These are phyloP conservation scores for Clitoria ternatea DNA, from an alignment of 306 rosid genomes.

Conservation along the genomic window DNA sequence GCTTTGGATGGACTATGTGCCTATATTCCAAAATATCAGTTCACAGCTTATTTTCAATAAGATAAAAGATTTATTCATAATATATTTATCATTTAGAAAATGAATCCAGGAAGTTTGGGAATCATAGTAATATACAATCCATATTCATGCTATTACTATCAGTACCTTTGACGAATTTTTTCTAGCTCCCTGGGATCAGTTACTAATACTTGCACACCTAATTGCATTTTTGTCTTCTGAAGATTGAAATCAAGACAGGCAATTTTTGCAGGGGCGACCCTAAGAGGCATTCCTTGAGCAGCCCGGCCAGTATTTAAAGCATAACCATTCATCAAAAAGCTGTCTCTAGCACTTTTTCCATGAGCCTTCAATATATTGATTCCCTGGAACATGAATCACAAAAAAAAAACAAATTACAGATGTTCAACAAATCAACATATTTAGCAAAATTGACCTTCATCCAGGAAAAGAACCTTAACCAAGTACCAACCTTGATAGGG, in stretches of 20 bases:
- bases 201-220: constrained; percentile 94
- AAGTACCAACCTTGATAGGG: constrained; percentile 84
- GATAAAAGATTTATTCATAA: neutral
- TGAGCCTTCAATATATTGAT: constrained; percentile 95
- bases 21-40: neutral
- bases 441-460: constrained; percentile 7
- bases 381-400: constrained; percentile 43
- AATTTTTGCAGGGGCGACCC: constrained; percentile 89
- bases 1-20: neutral
- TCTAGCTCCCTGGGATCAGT: constrained; percentile 93
- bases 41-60: constrained; percentile 6
- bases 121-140: neutral
- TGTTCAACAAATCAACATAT: constrained; percentile 21
- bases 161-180: constrained; percentile 91
- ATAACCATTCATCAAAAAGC: constrained; percentile 91
- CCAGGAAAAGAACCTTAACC: neutral
- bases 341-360: constrained; percentile 91
- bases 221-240: constrained; percentile 98
- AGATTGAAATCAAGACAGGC: constrained; percentile 98
- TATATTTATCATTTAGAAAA: neutral
- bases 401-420: neutral
- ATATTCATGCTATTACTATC: neutral
- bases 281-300: constrained; percentile 97
- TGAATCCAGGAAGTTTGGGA: neutral
- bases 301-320: constrained; percentile 94